A percentile compares a stretch with the other conserved stretches of the same genome.
These are phyloP conservation scores for Ambrosia hybrid DNA, from an alignment of 140 eudicot genomes.

Conservation along the genomic window DNA sequence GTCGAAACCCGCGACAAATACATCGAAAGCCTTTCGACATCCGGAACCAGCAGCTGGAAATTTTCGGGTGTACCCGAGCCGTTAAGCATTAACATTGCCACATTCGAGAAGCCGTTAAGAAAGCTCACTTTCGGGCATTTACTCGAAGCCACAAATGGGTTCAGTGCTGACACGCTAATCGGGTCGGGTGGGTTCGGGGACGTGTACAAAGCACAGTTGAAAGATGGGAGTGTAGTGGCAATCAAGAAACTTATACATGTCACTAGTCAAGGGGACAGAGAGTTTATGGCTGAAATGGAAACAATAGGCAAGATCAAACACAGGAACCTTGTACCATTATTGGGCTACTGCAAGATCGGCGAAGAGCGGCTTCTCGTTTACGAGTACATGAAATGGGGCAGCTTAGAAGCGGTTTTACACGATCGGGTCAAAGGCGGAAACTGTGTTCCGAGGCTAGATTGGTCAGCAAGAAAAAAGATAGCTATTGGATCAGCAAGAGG, in stretches of 20 bases:
- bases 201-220: constrained; percentile 78
- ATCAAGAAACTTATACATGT: constrained; percentile 87
- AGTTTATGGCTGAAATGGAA: constrained; percentile 97
- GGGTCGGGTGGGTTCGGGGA: constrained; percentile 95
- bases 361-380: constrained; percentile 84
- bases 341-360: constrained; percentile 86
- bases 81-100: constrained; percentile 78
- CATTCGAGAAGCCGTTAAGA: constrained; percentile 77
- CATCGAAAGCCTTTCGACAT: constrained; percentile 85
- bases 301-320: constrained; percentile 89
- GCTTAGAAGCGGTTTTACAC: constrained; percentile 78
- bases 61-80: constrained; percentile 92
- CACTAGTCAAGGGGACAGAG: constrained; percentile 86
- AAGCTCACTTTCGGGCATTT: constrained; percentile 81
- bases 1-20: constrained; percentile 69
- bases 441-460: constrained; percentile 48
- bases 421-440: constrained; percentile 54
- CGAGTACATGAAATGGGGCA: constrained; percentile 97
- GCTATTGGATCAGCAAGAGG: constrained; percentile 91
- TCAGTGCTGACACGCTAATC: constrained; percentile 69
- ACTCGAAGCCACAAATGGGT: constrained; percentile 85
- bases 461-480: constrained; percentile 75
- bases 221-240: constrained; percentile 76
- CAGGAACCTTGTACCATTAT: constrained; percentile 68
- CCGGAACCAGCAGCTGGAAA: constrained; percentile 92